phyloP scores from a whole-genome alignment of 1,139 yeast species.

The Saccharomyces hybrid region DNA sequence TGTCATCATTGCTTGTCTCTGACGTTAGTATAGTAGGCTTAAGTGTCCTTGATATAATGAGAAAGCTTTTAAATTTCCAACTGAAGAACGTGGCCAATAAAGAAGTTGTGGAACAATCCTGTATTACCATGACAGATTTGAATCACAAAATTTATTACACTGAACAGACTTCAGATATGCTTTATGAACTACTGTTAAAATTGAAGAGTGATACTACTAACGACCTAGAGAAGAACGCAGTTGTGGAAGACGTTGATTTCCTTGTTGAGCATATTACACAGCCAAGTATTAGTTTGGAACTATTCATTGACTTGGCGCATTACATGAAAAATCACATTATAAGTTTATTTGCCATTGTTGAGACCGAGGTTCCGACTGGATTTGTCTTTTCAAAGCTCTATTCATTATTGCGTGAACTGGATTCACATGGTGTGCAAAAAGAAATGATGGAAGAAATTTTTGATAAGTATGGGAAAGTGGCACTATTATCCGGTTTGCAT shows the following conservation, averaged over 20 bases:
- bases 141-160: conserved; percentile 29
- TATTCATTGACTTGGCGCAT: conserved; percentile 24
- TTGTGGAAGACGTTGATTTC: conserved; percentile 21
- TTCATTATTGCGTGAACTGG: conserved; percentile 14
- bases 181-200: conserved; percentile 27
- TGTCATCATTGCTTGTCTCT: conserved; percentile 66
- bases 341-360: conserved; percentile 19
- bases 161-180: conserved; percentile 31
- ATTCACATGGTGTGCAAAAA: conserved; percentile 12
- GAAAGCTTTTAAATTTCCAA: conserved; percentile 56
- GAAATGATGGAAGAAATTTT: conserved; percentile 22
- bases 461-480: conserved; percentile 21
- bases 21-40: conserved; percentile 82
- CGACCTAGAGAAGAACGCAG: conserved; percentile 10
- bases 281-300: conserved; percentile 24
- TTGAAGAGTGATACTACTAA: conserved; percentile 15
- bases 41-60: conserved; percentile 75
- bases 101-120: conserved; percentile 21
- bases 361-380: conserved; percentile 19
- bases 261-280: conserved; percentile 16
- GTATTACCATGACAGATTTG: conserved; percentile 26
- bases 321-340: conserved; percentile 11
- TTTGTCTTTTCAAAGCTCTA: conserved; percentile 21
- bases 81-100: conserved; percentile 33
- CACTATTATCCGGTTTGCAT: conserved; percentile 28